phyloP scores from a whole-genome alignment of 2,329 filamentous ascomycete genomes.

The Phyllosticta paracitricarpa region DNA sequence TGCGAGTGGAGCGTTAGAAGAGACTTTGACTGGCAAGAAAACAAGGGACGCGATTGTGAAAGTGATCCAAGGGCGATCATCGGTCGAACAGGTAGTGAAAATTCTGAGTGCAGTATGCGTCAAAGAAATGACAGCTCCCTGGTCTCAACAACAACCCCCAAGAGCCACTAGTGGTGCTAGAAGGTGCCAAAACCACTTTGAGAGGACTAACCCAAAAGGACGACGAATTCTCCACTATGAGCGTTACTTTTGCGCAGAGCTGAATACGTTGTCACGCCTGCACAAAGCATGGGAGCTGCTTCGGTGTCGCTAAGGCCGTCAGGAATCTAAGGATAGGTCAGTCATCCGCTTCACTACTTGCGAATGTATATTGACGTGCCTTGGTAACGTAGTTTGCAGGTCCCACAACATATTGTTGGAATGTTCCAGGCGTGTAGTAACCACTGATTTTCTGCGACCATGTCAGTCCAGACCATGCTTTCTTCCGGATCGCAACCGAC shows the following conservation, averaged over 20 bases:
- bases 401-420: slow-evolving; percentile 54
- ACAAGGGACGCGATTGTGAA: slow-evolving; percentile 12
- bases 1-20: slow-evolving; percentile 16
- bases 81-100: background rate
- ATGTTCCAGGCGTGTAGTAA: slow-evolving; percentile 62
- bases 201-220: slow-evolving; percentile 33
- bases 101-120: background rate
- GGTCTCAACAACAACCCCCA: no score
- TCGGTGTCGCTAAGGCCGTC: slow-evolving; percentile 47
- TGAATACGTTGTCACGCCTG: slow-evolving; percentile 57
- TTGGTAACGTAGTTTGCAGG: slow-evolving; percentile 60
- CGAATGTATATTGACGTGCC: slow-evolving; percentile 31
- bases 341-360: background rate
- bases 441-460: slow-evolving; percentile 42
- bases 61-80: background rate
- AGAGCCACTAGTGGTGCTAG: background rate
- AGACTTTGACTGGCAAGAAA: slow-evolving; percentile 9
- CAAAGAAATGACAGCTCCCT: no score
- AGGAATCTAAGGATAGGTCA: slow-evolving; percentile 35
- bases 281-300: slow-evolving; percentile 59
- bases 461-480: no score
- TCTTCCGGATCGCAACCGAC: background rate
- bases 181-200: no score
- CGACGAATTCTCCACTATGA: slow-evolving; percentile 49
- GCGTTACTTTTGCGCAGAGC: slow-evolving; percentile 53